These are phyloP conservation scores for Sedum album DNA, from an alignment of 164 flowering plant species.

Conservation along the genomic window DNA sequence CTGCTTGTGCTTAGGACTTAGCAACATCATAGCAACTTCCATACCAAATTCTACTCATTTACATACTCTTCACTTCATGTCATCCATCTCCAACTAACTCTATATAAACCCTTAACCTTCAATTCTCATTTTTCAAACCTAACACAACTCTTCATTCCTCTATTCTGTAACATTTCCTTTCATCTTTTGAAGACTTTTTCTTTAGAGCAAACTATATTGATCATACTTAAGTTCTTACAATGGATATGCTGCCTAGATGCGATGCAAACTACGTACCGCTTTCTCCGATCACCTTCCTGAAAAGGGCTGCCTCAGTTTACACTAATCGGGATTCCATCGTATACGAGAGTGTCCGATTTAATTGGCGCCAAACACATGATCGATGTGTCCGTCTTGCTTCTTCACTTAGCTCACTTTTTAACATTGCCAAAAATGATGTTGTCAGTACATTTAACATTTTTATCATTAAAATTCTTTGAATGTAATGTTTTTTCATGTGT, in stretches of 20 bases:
- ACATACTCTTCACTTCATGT: neutral
- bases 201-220: too few relatives aligned
- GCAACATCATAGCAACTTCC: neutral
- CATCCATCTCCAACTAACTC: neutral
- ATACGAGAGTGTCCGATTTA: constrained; percentile 47
- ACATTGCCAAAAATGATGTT: constrained; percentile 50
- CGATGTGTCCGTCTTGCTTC: constrained; percentile 76
- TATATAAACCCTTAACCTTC: neutral
- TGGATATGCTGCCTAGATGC: constrained; percentile 58
- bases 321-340: constrained; percentile 54
- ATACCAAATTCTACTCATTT: neutral
- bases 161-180: too few relatives aligned
- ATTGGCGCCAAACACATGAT: constrained; percentile 64
- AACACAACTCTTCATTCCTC: too few relatives aligned
- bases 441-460: constrained; percentile 22
- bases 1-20: too few relatives aligned
- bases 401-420: constrained; percentile 39
- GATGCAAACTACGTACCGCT: constrained; percentile 65
- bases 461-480: neutral
- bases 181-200: too few relatives aligned
- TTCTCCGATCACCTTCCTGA: constrained; percentile 61
- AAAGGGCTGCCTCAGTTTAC: constrained; percentile 56
- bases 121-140: neutral
- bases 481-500: neutral
- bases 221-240: constrained; percentile 9